Conservation (phyloP, 148 eudicot species). For the Amaranthus palmeri region DNA sequence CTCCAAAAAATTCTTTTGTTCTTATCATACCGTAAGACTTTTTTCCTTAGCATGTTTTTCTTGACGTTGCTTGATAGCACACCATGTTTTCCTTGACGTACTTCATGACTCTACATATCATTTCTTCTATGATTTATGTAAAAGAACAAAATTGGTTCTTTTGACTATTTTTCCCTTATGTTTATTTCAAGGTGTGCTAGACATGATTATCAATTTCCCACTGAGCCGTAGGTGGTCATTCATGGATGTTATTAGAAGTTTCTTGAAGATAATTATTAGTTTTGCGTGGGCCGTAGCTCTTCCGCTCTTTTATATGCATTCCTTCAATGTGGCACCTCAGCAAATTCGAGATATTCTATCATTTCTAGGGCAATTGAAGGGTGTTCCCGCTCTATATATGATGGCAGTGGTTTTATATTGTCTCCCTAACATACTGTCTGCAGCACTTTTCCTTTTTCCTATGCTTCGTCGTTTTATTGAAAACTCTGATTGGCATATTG, state of each 20-base stretch:
- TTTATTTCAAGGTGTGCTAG: constrained; percentile 64
- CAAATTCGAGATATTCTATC: constrained; percentile 44
- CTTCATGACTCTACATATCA: constrained; percentile 3
- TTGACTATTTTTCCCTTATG: neutral
- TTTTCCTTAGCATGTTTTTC: neutral
- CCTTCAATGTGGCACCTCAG: constrained; percentile 39
- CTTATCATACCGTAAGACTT: neutral
- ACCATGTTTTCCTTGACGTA: no score
- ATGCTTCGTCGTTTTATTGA: constrained; percentile 94
- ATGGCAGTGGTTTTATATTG: constrained; percentile 65
- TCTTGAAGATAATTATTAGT: constrained; percentile 70
- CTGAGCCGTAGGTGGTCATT: constrained; percentile 73
- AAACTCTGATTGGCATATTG: constrained; percentile 90
- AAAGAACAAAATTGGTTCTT: no score
- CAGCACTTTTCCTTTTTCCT: constrained; percentile 71
- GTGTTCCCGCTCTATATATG: constrained; percentile 70
- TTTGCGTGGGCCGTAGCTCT: constrained; percentile 74
- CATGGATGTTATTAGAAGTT: constrained; percentile 61
- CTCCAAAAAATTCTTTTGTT: neutral
- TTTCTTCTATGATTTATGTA: constrained; percentile 5
- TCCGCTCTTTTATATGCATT: constrained; percentile 66
- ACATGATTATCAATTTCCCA: constrained; percentile 67
- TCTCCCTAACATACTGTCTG: constrained; percentile 75
- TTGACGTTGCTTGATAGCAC: neutral
- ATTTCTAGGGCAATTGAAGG: constrained; percentile 50